phyloP scores from a whole-genome alignment of 352 stramenopile species.

The Phytophthora meadii region DNA sequence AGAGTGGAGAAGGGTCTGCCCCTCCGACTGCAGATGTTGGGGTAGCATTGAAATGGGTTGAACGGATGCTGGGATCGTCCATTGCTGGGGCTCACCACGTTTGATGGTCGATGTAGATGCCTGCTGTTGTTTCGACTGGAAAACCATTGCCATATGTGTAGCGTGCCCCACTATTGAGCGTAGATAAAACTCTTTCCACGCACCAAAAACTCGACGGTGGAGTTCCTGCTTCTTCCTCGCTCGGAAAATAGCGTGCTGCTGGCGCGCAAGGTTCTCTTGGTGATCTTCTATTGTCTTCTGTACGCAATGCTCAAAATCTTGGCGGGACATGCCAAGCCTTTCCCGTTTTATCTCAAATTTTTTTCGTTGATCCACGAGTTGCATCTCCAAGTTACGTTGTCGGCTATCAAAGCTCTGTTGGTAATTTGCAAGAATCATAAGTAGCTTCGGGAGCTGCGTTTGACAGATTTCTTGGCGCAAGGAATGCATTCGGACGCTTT shows the following conservation, averaged over 20 bases:
- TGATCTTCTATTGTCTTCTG: constrained; percentile 2
- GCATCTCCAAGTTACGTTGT: constrained; percentile 15
- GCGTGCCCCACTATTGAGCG: constrained; percentile 56
- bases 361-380: constrained; percentile 7
- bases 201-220: constrained; percentile 32
- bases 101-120: neutral
- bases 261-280: neutral
- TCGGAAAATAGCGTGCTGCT: constrained; percentile 20
- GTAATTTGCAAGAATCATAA: constrained; percentile 7
- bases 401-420: constrained; percentile 8
- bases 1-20: constrained; percentile 3
- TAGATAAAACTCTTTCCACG: constrained; percentile 66
- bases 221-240: constrained; percentile 11
- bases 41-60: neutral
- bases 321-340: constrained; percentile 27
- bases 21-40: constrained; percentile 4
- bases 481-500: constrained; percentile 15
- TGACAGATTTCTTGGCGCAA: constrained; percentile 30
- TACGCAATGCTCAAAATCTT: constrained; percentile 32
- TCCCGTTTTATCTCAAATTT: constrained; percentile 20
- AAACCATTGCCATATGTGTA: constrained; percentile 73
- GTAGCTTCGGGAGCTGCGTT: constrained; percentile 25
- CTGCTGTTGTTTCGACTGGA: constrained; percentile 23
- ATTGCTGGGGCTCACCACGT: neutral
- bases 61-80: constrained; percentile 8